phyloP scores from a whole-genome alignment of 2,329 filamentous ascomycete genomes.

The Phaeosphaeria sp. region DNA sequence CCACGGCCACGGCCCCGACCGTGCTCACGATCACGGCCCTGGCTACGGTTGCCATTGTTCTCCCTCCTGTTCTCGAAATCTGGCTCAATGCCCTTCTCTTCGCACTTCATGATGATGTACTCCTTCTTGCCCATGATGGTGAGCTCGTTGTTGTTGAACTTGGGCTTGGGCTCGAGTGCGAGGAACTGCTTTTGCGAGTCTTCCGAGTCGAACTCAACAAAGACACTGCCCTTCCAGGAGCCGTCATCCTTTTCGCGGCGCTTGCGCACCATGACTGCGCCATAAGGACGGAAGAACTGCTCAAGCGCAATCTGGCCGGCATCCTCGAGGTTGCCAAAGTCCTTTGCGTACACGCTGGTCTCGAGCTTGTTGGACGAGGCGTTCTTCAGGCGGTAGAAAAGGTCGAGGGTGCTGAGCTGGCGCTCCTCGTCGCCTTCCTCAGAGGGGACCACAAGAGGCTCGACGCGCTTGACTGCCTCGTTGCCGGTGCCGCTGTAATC shows the following conservation, averaged over 20 bases:
- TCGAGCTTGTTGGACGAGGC: slow-evolving; percentile 70
- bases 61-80: slow-evolving; percentile 41
- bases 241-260: slow-evolving; percentile 70
- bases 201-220: slow-evolving; percentile 86
- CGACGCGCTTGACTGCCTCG: slow-evolving; percentile 70
- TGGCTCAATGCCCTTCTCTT: slow-evolving; percentile 54
- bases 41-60: slow-evolving; percentile 37
- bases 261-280: slow-evolving; percentile 81
- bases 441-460: slow-evolving; percentile 57
- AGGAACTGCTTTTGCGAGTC: slow-evolving; percentile 83
- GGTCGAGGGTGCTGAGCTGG: slow-evolving; percentile 45
- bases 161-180: slow-evolving; percentile 77
- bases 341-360: slow-evolving; percentile 88
- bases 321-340: slow-evolving; percentile 84
- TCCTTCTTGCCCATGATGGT: slow-evolving; percentile 86
- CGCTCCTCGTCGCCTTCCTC: slow-evolving; percentile 38
- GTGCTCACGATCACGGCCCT: slow-evolving; percentile 34
- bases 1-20: slow-evolving; percentile 40
- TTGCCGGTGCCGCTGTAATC: slow-evolving; percentile 57
- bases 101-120: slow-evolving; percentile 68
- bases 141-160: slow-evolving; percentile 81
- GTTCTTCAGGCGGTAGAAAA: slow-evolving; percentile 57
- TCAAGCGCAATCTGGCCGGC: slow-evolving; percentile 94
- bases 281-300: slow-evolving; percentile 84
- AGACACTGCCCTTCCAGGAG: slow-evolving; percentile 94